Percentiles rank a stretch among this genome's conserved stretches.
These are phyloP conservation scores for Oleoguttula mirabilis DNA, from an alignment of 495 filamentous ascomycete species.

Conservation along the genomic window DNA sequence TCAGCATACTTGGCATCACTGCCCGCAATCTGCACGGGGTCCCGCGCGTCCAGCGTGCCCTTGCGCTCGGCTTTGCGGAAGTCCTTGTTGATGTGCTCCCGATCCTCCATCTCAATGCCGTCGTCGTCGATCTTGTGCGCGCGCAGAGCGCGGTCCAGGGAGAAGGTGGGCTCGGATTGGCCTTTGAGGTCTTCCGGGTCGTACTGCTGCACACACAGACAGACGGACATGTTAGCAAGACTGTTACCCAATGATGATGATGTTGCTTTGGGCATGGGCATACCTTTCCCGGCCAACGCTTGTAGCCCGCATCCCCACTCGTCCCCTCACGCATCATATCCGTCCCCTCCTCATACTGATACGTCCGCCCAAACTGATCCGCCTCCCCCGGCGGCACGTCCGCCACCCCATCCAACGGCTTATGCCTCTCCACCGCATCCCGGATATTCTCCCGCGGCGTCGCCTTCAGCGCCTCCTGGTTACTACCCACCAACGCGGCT, in stretches of 20 bases:
- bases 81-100: slow-evolving; percentile 20
- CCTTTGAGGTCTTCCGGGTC: slow-evolving; percentile 61
- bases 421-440: slow-evolving; percentile 61
- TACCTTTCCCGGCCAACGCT: slow-evolving; percentile 55
- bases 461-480: slow-evolving; percentile 65
- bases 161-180: slow-evolving; percentile 65
- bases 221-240: neutral
- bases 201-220: slow-evolving; percentile 58
- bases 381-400: slow-evolving; percentile 56
- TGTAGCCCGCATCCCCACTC: slow-evolving; percentile 49
- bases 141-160: slow-evolving; percentile 52
- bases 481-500: slow-evolving; percentile 61
- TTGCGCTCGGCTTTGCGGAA: slow-evolving; percentile 15
- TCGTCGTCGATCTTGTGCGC: slow-evolving; percentile 32
- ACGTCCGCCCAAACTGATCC: slow-evolving; percentile 53
- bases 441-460: slow-evolving; percentile 70
- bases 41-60: slow-evolving; percentile 15
- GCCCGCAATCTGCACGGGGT: slow-evolving; percentile 20
- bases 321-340: slow-evolving; percentile 66
- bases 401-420: slow-evolving; percentile 77
- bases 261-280: slow-evolving; percentile 21
- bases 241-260: neutral
- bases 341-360: slow-evolving; percentile 74
- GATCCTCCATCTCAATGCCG: slow-evolving; percentile 27
- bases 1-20: slow-evolving; percentile 19